Base-by-base conservation (phyloP, 2,329 filamentous ascomycete species). In the Pseudogymnoascus sp. region DNA sequence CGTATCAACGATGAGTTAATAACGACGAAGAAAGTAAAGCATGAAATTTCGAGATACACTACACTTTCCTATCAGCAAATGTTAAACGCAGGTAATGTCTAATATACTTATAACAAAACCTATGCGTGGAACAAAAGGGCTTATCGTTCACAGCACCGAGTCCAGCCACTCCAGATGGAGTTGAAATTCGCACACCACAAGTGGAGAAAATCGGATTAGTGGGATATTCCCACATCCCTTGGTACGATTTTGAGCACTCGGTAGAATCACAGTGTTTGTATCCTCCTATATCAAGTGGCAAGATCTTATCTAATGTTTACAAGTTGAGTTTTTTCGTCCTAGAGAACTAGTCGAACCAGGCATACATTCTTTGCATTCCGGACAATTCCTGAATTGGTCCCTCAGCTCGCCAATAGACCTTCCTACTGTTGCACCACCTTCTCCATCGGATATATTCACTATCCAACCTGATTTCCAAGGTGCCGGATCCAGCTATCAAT, bases 241-340 rank as follows among this genome's bases (percentile, higher is more conserved):
- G 65, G 65, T 67, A 64, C 63, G 64, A 65, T 35, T 67, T 67
- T 50, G 65, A 67, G 59, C 59, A 12, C 26, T 43, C 63, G n/a
- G 59, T 65, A 14, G 43, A 64, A 22, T n/a, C 31, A 59, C 26
- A 63, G 28, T 50, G 62, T 65, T 61, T 61, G 62, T 59, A 16
- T 61, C 46, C 24, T 61, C 46, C 28, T 62, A 12, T 60, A 41
- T 28, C 37, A 61, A 31, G 31, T 46, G 24, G 40, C 22, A 43
- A 19, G 24, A 46, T 61, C 16, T 40, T 35, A 28, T 64, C 62
- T 66, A 60, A 66, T 24, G 60, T 66, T 50, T 46, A 46, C 24
- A 14, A 66, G 63, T 66, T 59, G 46, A 64, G 16, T 61, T 64
- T 33, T 31, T 50, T 50, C 50, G 24, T 12, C 12, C 33, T 10